These are phyloP conservation scores for Picea sitchensis DNA, from an alignment of 75 land plant species.

Conservation along the genomic window DNA sequence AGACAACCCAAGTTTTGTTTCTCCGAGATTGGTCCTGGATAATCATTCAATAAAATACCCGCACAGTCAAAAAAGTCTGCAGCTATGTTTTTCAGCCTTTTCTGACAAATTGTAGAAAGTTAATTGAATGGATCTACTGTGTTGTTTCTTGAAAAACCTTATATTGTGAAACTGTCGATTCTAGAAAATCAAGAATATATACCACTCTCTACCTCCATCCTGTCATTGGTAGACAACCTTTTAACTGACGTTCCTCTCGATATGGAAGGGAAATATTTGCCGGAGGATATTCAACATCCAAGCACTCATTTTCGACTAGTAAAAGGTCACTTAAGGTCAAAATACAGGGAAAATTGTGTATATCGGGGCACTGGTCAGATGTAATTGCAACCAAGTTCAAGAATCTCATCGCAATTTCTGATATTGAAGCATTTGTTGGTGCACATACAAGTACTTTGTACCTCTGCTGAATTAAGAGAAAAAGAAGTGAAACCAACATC, in stretches of 20 bases:
- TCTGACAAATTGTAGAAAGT: neutral
- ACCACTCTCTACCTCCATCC: too few relatives aligned
- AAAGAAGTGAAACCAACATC: constrained; percentile 43
- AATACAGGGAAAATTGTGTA: neutral
- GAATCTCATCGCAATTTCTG: constrained; percentile 39
- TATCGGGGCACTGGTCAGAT: neutral
- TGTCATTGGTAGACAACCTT: too few relatives aligned
- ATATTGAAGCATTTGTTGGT: constrained; percentile 66
- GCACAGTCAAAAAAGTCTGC: neutral
- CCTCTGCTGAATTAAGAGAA: constrained; percentile 17
- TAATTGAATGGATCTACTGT: constrained; percentile 1
- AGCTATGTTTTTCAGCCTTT: neutral
- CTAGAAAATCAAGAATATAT: too few relatives aligned
- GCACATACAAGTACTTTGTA: constrained; percentile 55
- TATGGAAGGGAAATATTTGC: too few relatives aligned
- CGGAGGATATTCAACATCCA: too few relatives aligned
- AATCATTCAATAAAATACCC: neutral
- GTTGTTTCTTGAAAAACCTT: too few relatives aligned
- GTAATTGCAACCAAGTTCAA: constrained; percentile 15
- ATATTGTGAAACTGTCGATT: too few relatives aligned
- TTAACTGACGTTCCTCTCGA: too few relatives aligned
- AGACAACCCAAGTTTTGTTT: too few relatives aligned
- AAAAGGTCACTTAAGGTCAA: constrained; percentile 35
- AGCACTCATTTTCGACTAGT: too few relatives aligned
- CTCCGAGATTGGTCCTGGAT: neutral